Evolutionary conservation across 1,284 basidiomycete genomes (phyloP).

Genomic region (Cryptococcus sp.): DNA sequence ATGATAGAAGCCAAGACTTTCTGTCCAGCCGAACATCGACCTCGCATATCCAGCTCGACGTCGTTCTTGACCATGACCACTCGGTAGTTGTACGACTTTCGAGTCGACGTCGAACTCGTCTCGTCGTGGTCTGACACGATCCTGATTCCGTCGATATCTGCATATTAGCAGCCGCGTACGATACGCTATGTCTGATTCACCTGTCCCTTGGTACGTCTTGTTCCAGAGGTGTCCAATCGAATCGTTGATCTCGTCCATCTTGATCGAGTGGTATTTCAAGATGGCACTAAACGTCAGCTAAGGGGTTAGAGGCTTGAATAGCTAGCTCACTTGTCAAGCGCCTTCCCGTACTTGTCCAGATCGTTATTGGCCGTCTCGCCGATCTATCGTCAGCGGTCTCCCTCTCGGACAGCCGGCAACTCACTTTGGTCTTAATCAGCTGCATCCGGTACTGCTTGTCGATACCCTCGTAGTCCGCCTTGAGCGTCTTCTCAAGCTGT

Average conservation of each 20-base stretch:
- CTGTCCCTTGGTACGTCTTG: slow-evolving; percentile 97
- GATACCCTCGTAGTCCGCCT: slow-evolving; percentile 78
- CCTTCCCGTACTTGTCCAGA: slow-evolving; percentile 95
- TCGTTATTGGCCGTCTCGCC: slow-evolving; percentile 92
- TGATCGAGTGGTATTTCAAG: slow-evolving; percentile 96
- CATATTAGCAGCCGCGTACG: background rate
- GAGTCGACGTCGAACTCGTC: slow-evolving; percentile 55
- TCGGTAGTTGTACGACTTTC: slow-evolving; percentile 96
- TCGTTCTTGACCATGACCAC: slow-evolving; percentile 99
- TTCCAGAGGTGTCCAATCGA: slow-evolving; percentile 95
- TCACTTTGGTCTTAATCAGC: slow-evolving; percentile 87
- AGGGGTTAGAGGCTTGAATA: background rate
- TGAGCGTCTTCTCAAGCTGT: slow-evolving; percentile 63
- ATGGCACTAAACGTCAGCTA: slow-evolving; percentile 62
- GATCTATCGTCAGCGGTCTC: slow-evolving; percentile 54
- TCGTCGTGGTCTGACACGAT: slow-evolving; percentile 93
- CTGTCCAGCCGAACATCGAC: slow-evolving; percentile 95
- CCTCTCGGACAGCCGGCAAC: slow-evolving; percentile 4
- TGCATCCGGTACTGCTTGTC: slow-evolving; percentile 82
- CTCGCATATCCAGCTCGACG: slow-evolving; percentile 99
- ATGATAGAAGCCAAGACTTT: slow-evolving; percentile 99
- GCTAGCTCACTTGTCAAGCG: slow-evolving; percentile 75
- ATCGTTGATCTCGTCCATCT: slow-evolving; percentile 99
- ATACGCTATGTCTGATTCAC: slow-evolving; percentile 48
- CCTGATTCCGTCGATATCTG: slow-evolving; percentile 96